Percentiles rank a stretch among this genome's conserved stretches.
These are phyloP conservation scores for Cryphonectria japonica DNA, from an alignment of 2,329 filamentous ascomycete species.

Conservation along the genomic window DNA sequence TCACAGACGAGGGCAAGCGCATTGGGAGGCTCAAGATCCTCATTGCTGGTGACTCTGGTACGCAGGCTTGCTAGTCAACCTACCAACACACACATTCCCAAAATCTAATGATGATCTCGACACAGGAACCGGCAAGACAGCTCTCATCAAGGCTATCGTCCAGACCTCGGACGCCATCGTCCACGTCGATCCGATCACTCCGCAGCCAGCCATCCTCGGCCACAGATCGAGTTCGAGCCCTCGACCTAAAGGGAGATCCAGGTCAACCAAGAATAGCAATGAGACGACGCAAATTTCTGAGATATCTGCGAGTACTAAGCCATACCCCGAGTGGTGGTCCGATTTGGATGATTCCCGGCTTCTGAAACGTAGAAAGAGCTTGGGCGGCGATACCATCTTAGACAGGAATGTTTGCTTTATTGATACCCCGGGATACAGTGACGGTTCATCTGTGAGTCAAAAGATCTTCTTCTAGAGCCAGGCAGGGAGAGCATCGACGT, in stretches of 20 bases:
- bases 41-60: constrained; percentile 78
- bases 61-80: constrained; percentile 7
- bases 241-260: constrained; percentile 24
- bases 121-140: constrained; percentile 83
- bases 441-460: constrained; percentile 54
- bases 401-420: constrained; percentile 95
- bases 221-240: constrained; percentile 35
- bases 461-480: neutral
- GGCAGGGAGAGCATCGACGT: constrained; percentile 24
- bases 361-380: constrained; percentile 68
- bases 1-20: constrained; percentile 82
- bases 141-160: constrained; percentile 84
- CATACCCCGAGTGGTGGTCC: constrained; percentile 89
- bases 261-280: constrained; percentile 32
- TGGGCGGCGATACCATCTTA: constrained; percentile 75
- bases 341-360: constrained; percentile 69
- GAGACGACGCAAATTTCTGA: constrained; percentile 59
- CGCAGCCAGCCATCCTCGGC: constrained; percentile 32
- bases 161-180: constrained; percentile 90
- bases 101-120: constrained; percentile 24
- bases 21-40: constrained; percentile 90
- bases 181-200: constrained; percentile 74
- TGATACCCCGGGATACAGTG: constrained; percentile 73
- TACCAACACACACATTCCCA: neutral
- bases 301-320: constrained; percentile 77